Evolutionary conservation across 2,329 filamentous ascomycete species (phyloP), one percentile per base, ranked within the genome.

Genomic region (Ceratocystis papillata): DNA sequence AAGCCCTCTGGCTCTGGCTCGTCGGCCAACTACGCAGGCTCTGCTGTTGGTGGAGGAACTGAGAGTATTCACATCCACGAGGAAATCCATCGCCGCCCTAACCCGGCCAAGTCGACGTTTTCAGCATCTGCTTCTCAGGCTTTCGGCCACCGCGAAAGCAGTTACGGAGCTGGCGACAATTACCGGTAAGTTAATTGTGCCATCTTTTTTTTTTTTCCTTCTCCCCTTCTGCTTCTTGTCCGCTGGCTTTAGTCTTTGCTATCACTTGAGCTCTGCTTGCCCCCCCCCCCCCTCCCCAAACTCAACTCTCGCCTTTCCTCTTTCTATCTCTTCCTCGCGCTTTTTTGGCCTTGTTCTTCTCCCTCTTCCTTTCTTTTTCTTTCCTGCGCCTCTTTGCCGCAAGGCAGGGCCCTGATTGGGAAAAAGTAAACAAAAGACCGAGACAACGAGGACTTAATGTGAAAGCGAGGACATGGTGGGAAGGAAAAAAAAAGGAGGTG

Each of bases 281-380:
- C 68, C 63, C 59, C 55, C 63, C 70, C 68, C 63, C 59, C 55
- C 63, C 37, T 28, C 6, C 15, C 10, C n/a, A 17, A n/a, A 17
- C 33, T 3, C n/a, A 8, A 8, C 2, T 7, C 17, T 61, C n/a
- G 2, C 10, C 59, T 45, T 20, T 25, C n/a, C 20, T 41, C 20
- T 28, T 45, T 17, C 30, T 33, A 20, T 6, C 10, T 41, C 37
- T 15, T 41, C 10, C 37, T 41, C 37, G 37, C 37, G 37, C 37
- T 3, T 5, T 37, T 61, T 30, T 12, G 30, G 7, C 17, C 33
- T 44, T 3, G 37, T 45, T 22, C 44, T 6, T 44, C 41, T 46
- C 22, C 8, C 46, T 37, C 25, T 37, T 28, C 50, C n/a, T 37
- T 20, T 53, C 46, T 53, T 37, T 63, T 67, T 62, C 72, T 74